Percentiles rank a stretch among this genome's conserved stretches.
phyloP scores from a whole-genome alignment of 2,329 filamentous ascomycete genomes.

The Pseudocercospora fuligena region DNA sequence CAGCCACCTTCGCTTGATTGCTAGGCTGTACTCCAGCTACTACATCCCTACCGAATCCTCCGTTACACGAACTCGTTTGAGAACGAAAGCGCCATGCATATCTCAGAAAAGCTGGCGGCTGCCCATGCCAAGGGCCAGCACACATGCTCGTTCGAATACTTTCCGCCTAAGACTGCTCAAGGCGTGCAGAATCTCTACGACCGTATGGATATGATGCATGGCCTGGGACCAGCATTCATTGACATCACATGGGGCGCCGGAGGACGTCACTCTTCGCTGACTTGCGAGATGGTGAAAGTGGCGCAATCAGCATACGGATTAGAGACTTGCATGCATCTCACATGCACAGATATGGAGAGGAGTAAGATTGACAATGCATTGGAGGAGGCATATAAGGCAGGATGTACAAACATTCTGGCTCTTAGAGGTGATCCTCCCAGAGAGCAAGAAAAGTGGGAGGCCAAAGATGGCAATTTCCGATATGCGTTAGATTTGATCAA shows the following conservation, averaged over 20 bases:
- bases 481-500: constrained; percentile 91
- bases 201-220: constrained; percentile 98
- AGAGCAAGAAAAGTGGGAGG: constrained; percentile 93
- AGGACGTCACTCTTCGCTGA: constrained; percentile 86
- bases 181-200: constrained; percentile 99
- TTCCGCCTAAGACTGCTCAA: constrained; percentile 95
- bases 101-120: constrained; percentile 86
- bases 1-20: constrained; percentile 5
- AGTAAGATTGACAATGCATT: constrained; percentile 90
- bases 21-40: not conserved
- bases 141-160: constrained; percentile 99
- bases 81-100: constrained; percentile 72
- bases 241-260: constrained; percentile 99
- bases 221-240: constrained; percentile 91
- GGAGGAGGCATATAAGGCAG: constrained; percentile 85
- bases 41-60: too few relatives aligned
- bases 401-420: constrained; percentile 96
- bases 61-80: not conserved
- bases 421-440: constrained; percentile 90
- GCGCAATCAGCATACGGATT: constrained; percentile 94
- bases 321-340: constrained; percentile 98
- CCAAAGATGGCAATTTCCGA: constrained; percentile 76
- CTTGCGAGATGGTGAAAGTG: constrained; percentile 95
- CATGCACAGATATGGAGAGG: constrained; percentile 96
- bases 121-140: constrained; percentile 78